Evolutionary conservation across 257 asterid genomes (phyloP).

Genomic region (Capsicum baccatum): DNA sequence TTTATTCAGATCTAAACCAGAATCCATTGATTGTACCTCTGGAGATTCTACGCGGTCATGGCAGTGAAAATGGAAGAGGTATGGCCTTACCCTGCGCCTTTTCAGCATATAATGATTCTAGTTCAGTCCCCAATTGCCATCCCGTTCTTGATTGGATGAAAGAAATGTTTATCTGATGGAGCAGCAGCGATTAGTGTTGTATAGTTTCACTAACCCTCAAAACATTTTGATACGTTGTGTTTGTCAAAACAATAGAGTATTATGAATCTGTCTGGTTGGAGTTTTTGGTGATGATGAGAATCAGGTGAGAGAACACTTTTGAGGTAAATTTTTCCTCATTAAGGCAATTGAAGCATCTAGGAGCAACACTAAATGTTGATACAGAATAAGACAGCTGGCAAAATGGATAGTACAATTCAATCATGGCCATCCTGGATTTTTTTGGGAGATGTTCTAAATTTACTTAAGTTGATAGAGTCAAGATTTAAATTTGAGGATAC

Average conservation of each 20-base stretch:
- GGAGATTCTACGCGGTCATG: constrained; percentile 90
- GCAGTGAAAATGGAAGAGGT: constrained; percentile 81
- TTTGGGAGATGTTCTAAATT: not conserved
- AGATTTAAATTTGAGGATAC: not conserved
- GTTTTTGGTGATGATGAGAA: not conserved
- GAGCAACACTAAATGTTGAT: constrained; percentile 6
- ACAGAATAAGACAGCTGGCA: not conserved
- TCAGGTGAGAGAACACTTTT: constrained; percentile 1
- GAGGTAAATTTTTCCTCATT: not conserved
- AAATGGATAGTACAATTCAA: not conserved
- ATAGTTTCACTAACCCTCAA: not conserved
- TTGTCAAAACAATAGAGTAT: not conserved
- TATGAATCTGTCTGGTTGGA: constrained; percentile 12
- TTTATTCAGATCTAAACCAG: constrained; percentile 87
- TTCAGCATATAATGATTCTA: constrained; percentile 14
- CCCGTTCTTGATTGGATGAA: not conserved
- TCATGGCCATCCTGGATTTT: not conserved
- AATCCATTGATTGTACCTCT: constrained; percentile 89
- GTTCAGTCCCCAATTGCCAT: not conserved
- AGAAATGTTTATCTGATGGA: constrained; percentile 16
- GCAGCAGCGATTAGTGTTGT: constrained; percentile 6
- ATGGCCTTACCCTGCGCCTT: constrained; percentile 18
- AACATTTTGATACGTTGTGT: not conserved
- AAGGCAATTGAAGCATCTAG: not conserved
- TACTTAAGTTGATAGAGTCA: not conserved